These are phyloP conservation scores for Colletotrichum sp. DNA, from an alignment of 2,329 filamentous ascomycete genomes.

Conservation along the genomic window DNA sequence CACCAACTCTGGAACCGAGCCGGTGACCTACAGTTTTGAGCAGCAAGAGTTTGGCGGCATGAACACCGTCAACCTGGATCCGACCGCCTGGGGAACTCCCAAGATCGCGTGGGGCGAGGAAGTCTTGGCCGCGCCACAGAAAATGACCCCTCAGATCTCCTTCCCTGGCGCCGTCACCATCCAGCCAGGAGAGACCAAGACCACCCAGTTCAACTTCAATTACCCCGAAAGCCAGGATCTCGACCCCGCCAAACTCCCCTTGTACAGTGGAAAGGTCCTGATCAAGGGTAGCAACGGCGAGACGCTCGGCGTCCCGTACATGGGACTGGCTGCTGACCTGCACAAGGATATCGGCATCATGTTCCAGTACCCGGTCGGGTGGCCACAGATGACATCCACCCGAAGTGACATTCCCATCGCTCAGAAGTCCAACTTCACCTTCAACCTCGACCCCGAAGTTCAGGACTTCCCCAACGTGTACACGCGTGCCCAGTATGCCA, in stretches of 20 bases:
- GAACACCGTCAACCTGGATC: conserved; percentile 2
- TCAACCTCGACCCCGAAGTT: conserved; percentile 24
- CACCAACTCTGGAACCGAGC: conserved; percentile 38
- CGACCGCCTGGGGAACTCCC: conserved; percentile 13
- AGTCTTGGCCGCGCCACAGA: not conserved
- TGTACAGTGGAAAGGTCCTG: conserved; percentile 39
- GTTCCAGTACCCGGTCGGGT: conserved; percentile 14
- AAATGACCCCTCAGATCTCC: not conserved
- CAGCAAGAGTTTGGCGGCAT: conserved; percentile 30
- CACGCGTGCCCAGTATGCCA: conserved; percentile 25
- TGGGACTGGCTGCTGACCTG: conserved; percentile 23
- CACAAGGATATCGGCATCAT: conserved; percentile 6
- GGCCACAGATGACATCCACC: conserved; percentile 8
- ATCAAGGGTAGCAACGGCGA: conserved; percentile 35
- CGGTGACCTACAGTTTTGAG: conserved; percentile 35
- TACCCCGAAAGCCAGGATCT: conserved; percentile 1
- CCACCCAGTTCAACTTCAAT: conserved; percentile 7
- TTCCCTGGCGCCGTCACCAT: not conserved
- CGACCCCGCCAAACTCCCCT: conserved; percentile 29
- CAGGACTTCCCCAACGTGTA: conserved; percentile 31
- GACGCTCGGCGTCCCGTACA: conserved; percentile 36
- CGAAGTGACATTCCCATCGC: conserved; percentile 1
- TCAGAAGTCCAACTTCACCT: conserved; percentile 29
- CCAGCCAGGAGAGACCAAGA: conserved; percentile 9
- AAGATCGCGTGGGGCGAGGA: conserved; percentile 13